phyloP scores from a whole-genome alignment of 768 basidiomycete species.

The Agaricus subrufescens region DNA sequence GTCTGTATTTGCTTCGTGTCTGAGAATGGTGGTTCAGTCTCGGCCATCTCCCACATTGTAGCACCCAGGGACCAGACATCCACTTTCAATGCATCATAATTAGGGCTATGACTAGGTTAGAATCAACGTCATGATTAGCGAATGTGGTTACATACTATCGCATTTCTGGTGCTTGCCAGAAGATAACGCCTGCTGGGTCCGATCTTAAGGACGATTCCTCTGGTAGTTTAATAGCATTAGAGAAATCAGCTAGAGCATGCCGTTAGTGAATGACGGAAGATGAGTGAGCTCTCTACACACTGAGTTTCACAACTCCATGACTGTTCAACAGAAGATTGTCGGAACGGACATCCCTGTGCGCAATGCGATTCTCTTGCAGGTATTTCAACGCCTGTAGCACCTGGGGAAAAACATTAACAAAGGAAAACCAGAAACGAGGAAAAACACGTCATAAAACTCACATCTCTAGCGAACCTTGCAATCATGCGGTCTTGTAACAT shows the following conservation, averaged over 20 bases:
- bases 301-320: conserved; percentile 68
- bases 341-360: conserved; percentile 80
- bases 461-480: conserved; percentile 73
- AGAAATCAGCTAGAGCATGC: conserved; percentile 64
- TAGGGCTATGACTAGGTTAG: conserved; percentile 35
- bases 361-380: conserved; percentile 60
- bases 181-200: conserved; percentile 67
- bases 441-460: conserved; percentile 28
- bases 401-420: conserved; percentile 27
- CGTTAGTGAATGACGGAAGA: not conserved
- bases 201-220: conserved; percentile 43
- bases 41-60: conserved; percentile 79
- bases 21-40: conserved; percentile 70
- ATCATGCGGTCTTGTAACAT: conserved; percentile 65
- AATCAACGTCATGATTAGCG: not conserved
- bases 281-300: conserved; percentile 33
- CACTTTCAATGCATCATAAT: conserved; percentile 70
- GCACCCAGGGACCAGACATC: conserved; percentile 83
- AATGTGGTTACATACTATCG: conserved; percentile 44
- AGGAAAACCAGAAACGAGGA: not conserved
- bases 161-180: conserved; percentile 86
- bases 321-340: conserved; percentile 76
- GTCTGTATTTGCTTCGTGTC: conserved; percentile 51
- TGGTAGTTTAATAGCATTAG: conserved; percentile 61
- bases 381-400: conserved; percentile 62